Conservation (phyloP, 2,329 filamentous ascomycete species). For the Diaporthe vexans region DNA sequence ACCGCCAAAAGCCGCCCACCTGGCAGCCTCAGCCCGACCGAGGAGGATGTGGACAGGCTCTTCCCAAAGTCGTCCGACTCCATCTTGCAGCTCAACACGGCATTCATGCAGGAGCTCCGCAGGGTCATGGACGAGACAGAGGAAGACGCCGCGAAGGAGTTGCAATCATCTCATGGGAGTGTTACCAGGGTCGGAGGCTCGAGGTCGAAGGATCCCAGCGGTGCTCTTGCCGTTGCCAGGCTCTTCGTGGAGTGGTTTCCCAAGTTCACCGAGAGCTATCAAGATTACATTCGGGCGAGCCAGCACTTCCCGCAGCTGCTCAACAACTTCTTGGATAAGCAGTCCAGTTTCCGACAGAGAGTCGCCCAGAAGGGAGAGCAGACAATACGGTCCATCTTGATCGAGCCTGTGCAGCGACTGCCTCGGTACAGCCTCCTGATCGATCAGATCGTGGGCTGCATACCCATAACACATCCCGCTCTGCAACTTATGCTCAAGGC, state of each 20-base stretch:
- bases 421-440: conserved; percentile 97
- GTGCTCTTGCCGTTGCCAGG: conserved; percentile 82
- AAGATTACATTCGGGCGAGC: conserved; percentile 92
- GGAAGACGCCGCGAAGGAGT: conserved; percentile 81
- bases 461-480: conserved; percentile 89
- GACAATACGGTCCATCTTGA: conserved; percentile 88
- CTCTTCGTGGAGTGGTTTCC: conserved; percentile 93
- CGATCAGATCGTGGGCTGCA: conserved; percentile 90
- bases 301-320: conserved; percentile 87
- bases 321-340: conserved; percentile 82
- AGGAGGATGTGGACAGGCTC: conserved; percentile 79
- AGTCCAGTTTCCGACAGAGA: conserved; percentile 85
- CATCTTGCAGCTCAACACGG: conserved; percentile 85
- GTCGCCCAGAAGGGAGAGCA: conserved; percentile 91
- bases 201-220: conserved; percentile 78
- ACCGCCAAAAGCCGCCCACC: conserved; percentile 72
- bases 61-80: conserved; percentile 86
- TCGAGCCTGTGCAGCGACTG: conserved; percentile 94
- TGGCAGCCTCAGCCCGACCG: conserved; percentile 78
- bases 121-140: conserved; percentile 86
- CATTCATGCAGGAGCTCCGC: conserved; percentile 83
- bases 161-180: conserved; percentile 70
- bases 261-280: conserved; percentile 90
- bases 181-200: conserved; percentile 57
- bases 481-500: conserved; percentile 87